Evolutionary conservation across 2,329 filamentous ascomycete genomes (phyloP), one percentile per base, ranked within the genome.

Genomic region (Fusarium vanettenii): DNA sequence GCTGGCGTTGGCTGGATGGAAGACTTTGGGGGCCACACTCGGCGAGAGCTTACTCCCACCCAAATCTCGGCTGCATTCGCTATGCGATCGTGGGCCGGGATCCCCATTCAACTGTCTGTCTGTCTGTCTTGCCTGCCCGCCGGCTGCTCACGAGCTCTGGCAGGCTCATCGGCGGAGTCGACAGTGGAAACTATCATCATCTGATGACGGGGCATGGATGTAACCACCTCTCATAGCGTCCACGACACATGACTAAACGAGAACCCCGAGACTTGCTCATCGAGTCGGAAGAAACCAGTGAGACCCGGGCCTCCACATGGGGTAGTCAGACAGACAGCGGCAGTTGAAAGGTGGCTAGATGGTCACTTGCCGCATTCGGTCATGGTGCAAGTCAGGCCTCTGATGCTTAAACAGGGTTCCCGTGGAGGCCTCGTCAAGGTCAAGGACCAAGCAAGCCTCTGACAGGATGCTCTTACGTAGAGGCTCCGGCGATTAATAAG

Each of bases 61-160:
- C 55, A 59, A 71, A 76, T 77, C 70, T 74, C 69, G 65, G 66
- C 66, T 71, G 70, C 72, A 73, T 60, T 62, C 72, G 60, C 20
- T 72, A 11, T 68, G 60, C 62, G 64, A 77, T 74, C 69, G 68
- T 64, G 66, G 55, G 60, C 64, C 27, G 48, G 63, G 57, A 61
- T 70, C 18, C 16, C 66, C 62, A 66, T 65, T 70, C 66, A 61
- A 64, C 61, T 41, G 25, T 48, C 50, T 22, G 29, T 35, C 41
- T 45, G 22, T 18, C 41, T 39, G 48, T 27, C 22, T 29, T 29
- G 48, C 48, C 48, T 29, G 48, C 48, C 48, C 18, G 25, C 18
- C 25, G 16, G 48, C 25, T 29, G 25, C 48, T 56, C 48, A 60
- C 61, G 20, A 64, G 31, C n/a, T 52, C 20, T 57, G 39, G 41